Evolutionary conservation across 2,329 filamentous ascomycete species (phyloP), one percentile per base, ranked within the genome.

Genomic region (Tolypocladium endophyticum): DNA sequence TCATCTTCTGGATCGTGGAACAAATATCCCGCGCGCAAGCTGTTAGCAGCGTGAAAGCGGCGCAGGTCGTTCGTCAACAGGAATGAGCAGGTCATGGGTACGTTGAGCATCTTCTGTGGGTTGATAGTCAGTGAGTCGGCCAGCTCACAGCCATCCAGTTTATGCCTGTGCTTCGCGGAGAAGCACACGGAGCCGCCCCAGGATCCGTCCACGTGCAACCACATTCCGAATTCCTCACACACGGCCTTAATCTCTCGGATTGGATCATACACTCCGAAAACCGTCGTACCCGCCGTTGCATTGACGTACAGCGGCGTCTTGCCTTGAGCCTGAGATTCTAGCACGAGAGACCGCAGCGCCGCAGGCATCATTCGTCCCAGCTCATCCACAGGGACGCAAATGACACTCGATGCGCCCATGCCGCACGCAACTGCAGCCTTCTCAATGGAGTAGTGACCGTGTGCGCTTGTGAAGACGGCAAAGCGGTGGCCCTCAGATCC

Each of bases 41-140:
- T 95, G 74, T 96, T 96, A 9, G 92, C 91, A 47, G 75, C 77
- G 71, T 94, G 88, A 71, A 97, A 94, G 30, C 87, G 77, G 60
- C 81, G 78, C 69, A 95, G 74, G 70, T 97, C 92, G 3, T 82
- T 81, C 0, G 85, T 87, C 12, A 97, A 81, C 4, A 97, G 81
- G 76, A 95, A 96, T 0, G 88, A 92, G 76, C 92, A 97, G 0
- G 92, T 96, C 55, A 95, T 77, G 0, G 93, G 93, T 3, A 91
- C 89, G 60, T 90, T 90, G 70, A 97, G 83, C 93, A 97, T 97
- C 76, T 97, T 97, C 76, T 97, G 93, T 60, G 94, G 92, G 73
- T 96, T 97, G 56, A 96, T 83, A 1, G 92, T 90, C 43, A 97
- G 78, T 16, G 86, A 90, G 73, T 96, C 83, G 11, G 92, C 93